phyloP scores from a whole-genome alignment of 805 yeast genomes.

The Starmerella geochares region DNA sequence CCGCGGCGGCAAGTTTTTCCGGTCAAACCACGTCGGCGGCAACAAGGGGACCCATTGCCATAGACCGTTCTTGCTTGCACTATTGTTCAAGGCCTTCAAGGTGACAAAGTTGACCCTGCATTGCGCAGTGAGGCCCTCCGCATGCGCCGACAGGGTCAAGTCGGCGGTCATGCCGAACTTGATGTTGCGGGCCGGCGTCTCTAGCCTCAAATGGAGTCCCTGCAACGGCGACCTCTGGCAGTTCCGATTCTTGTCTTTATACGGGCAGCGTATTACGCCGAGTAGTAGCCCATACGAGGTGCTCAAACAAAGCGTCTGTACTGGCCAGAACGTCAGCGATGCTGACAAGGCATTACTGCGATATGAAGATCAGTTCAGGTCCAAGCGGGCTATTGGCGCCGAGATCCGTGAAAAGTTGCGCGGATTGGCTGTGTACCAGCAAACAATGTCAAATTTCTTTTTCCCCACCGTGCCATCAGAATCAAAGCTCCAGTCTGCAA shows the following conservation, averaged over 20 bases:
- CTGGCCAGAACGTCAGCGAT: not conserved
- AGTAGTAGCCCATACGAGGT: not conserved
- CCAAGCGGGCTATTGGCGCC: not conserved
- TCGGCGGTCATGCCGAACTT: not conserved
- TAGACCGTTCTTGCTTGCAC: not conserved
- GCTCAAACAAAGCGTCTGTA: not conserved
- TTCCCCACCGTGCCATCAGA: not conserved
- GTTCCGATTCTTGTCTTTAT: not conserved
- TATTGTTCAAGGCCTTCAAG: not conserved
- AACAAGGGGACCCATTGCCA: not conserved
- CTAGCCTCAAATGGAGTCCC: not conserved
- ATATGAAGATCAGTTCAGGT: not conserved
- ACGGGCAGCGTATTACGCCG: not conserved
- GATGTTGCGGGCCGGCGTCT: not conserved
- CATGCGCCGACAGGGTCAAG: not conserved
- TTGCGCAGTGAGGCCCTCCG: not conserved
- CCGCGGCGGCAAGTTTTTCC: conserved; percentile 1
- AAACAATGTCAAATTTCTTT: not conserved
- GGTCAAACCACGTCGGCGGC: not conserved
- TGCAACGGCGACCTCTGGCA: not conserved
- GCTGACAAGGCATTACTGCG: not conserved
- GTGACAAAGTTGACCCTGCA: not conserved
- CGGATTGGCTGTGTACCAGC: not conserved
- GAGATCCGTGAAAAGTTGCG: conserved; percentile 2
- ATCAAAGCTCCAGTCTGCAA: not conserved